Base-by-base conservation (phyloP, 2,329 filamentous ascomycete genomes). In the Lasiodiplodia sp. region DNA sequence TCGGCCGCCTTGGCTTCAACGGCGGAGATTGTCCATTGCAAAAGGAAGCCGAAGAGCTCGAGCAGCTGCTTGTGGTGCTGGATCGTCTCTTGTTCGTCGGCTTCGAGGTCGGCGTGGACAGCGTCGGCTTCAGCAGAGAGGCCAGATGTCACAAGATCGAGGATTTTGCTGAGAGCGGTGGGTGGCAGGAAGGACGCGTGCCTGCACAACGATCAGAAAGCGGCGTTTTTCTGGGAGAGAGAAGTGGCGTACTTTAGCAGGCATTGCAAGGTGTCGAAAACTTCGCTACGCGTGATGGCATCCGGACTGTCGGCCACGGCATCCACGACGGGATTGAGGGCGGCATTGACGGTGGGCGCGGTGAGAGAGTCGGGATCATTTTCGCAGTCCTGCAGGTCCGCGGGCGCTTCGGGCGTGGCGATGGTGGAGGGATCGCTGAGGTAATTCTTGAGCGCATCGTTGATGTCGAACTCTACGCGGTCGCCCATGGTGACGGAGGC, bases 1-100 rank as follows among this genome's bases (percentile, higher is more conserved):
- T 98, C 96, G 56, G 94, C 92, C 2, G 94, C 92, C 81, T 97
- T 97, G 49, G 92, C 91, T 81, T 99, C 96, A 60, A 97, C 93
- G n/a, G 92, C 93, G 7, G 94, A 91, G 71, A 98, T 91, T 7
- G 93, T 92, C 96, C 96, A 99, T 80, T 97, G 94, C 60, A 99
- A 83, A 12, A 99, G 84, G 76, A 97, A 99, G 40, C 91, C 95
- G 78, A 96, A 98, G 76, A 97, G 92, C 78, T 99, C 96, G 72
- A 99, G 87, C 1, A 97, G 86, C 72, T 92, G 89, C 80, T 97
- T 97, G 83, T 99, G 95, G 75, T 96, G 91, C 49, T 90, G 86
- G 57, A 97, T 85, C 10, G 91, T 86, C 75, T 96, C 94, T 79
- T 97, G 94, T 77, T 98, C 95, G 80, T 98, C 95, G 53, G 89